Evolutionary conservation across 345 rosid species (phyloP), one percentile per base, ranked within the genome.

Genomic region (Hibiscus tridactylites): DNA sequence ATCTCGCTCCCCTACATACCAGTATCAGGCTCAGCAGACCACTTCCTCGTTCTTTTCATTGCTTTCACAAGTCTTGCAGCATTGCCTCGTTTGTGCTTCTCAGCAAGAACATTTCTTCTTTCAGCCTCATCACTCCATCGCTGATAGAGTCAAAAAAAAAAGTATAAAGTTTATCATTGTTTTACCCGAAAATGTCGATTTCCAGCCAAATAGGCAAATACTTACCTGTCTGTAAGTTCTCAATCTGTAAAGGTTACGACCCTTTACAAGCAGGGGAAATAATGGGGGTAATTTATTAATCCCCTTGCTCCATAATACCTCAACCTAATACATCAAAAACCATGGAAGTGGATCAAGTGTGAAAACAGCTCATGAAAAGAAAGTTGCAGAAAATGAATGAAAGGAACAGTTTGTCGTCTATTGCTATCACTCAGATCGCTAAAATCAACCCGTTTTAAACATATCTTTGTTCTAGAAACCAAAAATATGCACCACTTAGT

Each of bases 201-300:
- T 29, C 46, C 56, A 19, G 73, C 26, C 24, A 54, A 42, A 42
- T 42, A 42, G 46, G 46, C 24, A 54, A 53, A 12, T 21, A 71
- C 75, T 52, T 53, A 81, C 95, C 87, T 82, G 88, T 76, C 91
- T 84, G 53, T 77, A 80, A 21, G 87, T 86, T 80, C 72, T 84
- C 81, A 81, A 70, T 80, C 76, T 82, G 71, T 87, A 87, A 53
- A 89, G 90, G 77, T 87, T 85, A 21, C 88, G 85, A 68, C 91
- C 91, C 77, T 87, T 87, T 64, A 87, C 87, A 64, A 86, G 85
- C 78, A 89, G 76, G 42, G 91, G 91, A 78, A 75, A 81, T 70
- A 87, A 77, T 35, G 91, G 81, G 64, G 84, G 84, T 79, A 90
- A 57, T 76, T 71, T 75, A 71, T 82, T 84, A 15, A 44, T 68